Conservation (phyloP, 1,284 basidiomycete genomes). For the Tranzscheliella williamsii region DNA sequence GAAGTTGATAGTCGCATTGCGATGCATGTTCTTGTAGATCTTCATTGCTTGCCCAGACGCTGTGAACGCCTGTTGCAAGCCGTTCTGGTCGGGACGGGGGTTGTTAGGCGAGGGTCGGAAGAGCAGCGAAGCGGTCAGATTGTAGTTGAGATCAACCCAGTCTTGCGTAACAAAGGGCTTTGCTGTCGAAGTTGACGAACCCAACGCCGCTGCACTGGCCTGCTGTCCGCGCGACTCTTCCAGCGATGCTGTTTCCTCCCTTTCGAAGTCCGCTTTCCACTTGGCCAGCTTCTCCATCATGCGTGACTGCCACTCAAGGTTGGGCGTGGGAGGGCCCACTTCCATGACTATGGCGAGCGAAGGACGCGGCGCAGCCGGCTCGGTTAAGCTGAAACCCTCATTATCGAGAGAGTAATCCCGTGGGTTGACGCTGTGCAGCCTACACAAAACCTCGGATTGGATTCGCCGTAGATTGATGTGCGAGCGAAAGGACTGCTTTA, state of each 20-base stretch:
- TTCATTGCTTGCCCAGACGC: slow-evolving; percentile 34
- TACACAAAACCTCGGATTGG: slow-evolving; percentile 37
- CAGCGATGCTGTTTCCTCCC: no score
- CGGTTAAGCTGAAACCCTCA: slow-evolving; percentile 16
- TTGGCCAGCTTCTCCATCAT: slow-evolving; percentile 36
- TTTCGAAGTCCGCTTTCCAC: slow-evolving; percentile 25
- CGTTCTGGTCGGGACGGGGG: slow-evolving; percentile 23
- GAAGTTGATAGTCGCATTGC: slow-evolving; percentile 34
- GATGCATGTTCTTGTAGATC: slow-evolving; percentile 38
- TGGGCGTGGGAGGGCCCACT: slow-evolving; percentile 32
- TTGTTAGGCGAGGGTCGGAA: slow-evolving; percentile 38
- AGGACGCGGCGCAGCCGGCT: slow-evolving; percentile 6
- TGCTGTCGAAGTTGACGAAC: slow-evolving; percentile 16
- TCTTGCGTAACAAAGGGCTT: slow-evolving; percentile 30
- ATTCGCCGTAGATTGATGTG: slow-evolving; percentile 31
- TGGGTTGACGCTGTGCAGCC: slow-evolving; percentile 37
- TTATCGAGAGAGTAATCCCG: slow-evolving; percentile 38
- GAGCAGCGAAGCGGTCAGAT: slow-evolving; percentile 25
- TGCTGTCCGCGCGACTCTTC: background rate
- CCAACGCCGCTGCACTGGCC: background rate
- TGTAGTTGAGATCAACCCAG: slow-evolving; percentile 37
- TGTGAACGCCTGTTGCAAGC: slow-evolving; percentile 26
- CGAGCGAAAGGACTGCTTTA: slow-evolving; percentile 27
- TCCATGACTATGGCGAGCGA: slow-evolving; percentile 37
- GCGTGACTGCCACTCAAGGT: slow-evolving; percentile 32